Evolutionary conservation across 2,329 filamentous ascomycete genomes (phyloP).

Genomic region (Fusarium austroafricanum): DNA sequence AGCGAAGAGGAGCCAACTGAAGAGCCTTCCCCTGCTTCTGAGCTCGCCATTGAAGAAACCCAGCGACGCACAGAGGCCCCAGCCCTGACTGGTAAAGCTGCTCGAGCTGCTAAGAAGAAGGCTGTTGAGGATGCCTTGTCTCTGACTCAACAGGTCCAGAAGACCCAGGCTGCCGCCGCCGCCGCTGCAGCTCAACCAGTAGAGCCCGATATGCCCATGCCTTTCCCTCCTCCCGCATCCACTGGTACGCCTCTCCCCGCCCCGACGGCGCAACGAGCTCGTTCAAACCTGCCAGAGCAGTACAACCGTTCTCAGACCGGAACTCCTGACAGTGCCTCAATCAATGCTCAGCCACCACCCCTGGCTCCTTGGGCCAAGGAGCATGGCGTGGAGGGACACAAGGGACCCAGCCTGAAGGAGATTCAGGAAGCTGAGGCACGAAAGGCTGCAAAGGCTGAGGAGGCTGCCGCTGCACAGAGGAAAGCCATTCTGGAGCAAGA

Average conservation of each 20-base stretch:
- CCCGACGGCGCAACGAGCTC: slow-evolving; percentile 85
- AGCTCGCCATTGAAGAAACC: slow-evolving; percentile 17
- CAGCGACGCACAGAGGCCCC: slow-evolving; percentile 29
- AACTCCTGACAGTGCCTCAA: slow-evolving; percentile 70
- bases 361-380: slow-evolving; percentile 97
- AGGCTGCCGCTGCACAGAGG: slow-evolving; percentile 80
- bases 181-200: slow-evolving; percentile 58
- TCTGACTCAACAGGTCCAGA: slow-evolving; percentile 85
- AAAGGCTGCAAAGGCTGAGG: slow-evolving; percentile 90
- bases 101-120: slow-evolving; percentile 50
- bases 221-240: slow-evolving; percentile 71
- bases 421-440: slow-evolving; percentile 96
- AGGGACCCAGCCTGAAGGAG: slow-evolving; percentile 92
- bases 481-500: slow-evolving; percentile 86
- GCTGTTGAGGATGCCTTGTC: slow-evolving; percentile 64
- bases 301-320: slow-evolving; percentile 78
- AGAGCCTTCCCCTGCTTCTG: slow-evolving; percentile 20
- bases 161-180: slow-evolving; percentile 68
- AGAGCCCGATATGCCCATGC: slow-evolving; percentile 76
- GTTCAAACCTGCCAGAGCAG: slow-evolving; percentile 84
- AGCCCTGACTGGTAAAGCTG: slow-evolving; percentile 40
- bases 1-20: slow-evolving; percentile 51
- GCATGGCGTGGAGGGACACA: slow-evolving; percentile 73
- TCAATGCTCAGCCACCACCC: slow-evolving; percentile 69
- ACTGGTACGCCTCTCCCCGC: slow-evolving; percentile 87